phyloP scores from a whole-genome alignment of 2,329 filamentous ascomycete genomes.

The Hymenoscyphus scutula region DNA sequence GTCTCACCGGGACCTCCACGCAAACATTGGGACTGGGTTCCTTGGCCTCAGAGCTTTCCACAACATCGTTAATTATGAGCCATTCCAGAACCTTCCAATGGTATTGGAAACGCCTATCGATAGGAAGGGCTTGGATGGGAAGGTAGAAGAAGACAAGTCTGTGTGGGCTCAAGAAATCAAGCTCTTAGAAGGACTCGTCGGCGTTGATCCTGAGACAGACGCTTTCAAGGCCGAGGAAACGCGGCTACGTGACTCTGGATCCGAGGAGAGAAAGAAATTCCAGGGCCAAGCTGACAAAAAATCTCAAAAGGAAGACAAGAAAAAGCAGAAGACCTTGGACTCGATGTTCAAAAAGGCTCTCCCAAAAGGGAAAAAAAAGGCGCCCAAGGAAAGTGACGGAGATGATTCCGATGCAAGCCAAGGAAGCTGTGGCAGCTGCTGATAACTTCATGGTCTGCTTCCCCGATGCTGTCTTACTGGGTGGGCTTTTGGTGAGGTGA shows the following conservation, averaged over 20 bases:
- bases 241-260: constrained; percentile 65
- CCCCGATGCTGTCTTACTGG: background rate
- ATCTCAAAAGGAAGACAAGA: constrained; percentile 37
- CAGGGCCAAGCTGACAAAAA: constrained; percentile 79
- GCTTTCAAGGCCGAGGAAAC: constrained; percentile 67
- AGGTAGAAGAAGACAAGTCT: constrained; percentile 70
- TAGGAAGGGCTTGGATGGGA: constrained; percentile 61
- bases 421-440: constrained; percentile 32
- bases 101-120: constrained; percentile 96
- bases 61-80: constrained; percentile 78
- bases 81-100: constrained; percentile 79
- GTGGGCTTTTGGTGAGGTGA: background rate
- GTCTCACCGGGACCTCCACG: constrained; percentile 84
- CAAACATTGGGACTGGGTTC: constrained; percentile 95
- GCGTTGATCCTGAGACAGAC: constrained; percentile 72
- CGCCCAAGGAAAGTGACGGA: constrained; percentile 35
- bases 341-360: constrained; percentile 39
- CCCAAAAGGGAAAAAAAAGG: constrained; percentile 40
- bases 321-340: constrained; percentile 36
- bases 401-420: constrained; percentile 26
- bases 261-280: constrained; percentile 68
- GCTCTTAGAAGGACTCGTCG: constrained; percentile 82
- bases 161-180: constrained; percentile 96
- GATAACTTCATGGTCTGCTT: background rate
- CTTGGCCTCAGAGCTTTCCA: constrained; percentile 88